These are phyloP conservation scores for Microcos paniculata DNA, from an alignment of 345 rosid species.

Conservation along the genomic window DNA sequence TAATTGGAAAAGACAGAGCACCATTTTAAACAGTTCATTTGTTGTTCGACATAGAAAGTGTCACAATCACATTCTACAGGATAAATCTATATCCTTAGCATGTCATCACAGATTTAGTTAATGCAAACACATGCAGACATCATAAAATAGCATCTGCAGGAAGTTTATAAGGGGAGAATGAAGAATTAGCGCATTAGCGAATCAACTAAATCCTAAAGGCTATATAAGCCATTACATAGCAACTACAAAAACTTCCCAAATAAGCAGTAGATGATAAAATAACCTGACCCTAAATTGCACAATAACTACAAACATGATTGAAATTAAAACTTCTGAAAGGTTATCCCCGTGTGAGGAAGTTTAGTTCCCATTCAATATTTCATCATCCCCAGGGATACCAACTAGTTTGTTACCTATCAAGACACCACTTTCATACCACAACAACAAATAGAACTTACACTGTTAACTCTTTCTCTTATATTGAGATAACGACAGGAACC, in stretches of 20 bases:
- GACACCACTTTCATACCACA: neutral
- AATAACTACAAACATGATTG: neutral
- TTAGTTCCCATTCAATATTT: neutral
- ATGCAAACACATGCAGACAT: neutral
- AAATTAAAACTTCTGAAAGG: neutral
- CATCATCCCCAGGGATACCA: neutral
- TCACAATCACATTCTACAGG: neutral
- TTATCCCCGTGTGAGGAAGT: neutral
- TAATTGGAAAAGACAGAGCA: neutral
- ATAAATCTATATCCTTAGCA: neutral
- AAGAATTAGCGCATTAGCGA: too few relatives aligned
- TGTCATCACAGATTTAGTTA: neutral
- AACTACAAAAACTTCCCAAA: neutral
- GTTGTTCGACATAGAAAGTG: neutral
- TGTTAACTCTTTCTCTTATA: neutral
- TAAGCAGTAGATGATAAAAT: neutral
- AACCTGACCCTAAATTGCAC: neutral
- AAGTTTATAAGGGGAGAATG: neutral
- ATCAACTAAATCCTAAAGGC: neutral
- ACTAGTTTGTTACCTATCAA: neutral
- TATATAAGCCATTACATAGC: neutral
- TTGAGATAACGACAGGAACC: slow-evolving; percentile 7
- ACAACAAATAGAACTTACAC: neutral
- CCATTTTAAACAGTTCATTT: neutral
- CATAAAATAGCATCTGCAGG: neutral